phyloP scores from a whole-genome alignment of 208 protist species.

The Porcisia hertigi region DNA sequence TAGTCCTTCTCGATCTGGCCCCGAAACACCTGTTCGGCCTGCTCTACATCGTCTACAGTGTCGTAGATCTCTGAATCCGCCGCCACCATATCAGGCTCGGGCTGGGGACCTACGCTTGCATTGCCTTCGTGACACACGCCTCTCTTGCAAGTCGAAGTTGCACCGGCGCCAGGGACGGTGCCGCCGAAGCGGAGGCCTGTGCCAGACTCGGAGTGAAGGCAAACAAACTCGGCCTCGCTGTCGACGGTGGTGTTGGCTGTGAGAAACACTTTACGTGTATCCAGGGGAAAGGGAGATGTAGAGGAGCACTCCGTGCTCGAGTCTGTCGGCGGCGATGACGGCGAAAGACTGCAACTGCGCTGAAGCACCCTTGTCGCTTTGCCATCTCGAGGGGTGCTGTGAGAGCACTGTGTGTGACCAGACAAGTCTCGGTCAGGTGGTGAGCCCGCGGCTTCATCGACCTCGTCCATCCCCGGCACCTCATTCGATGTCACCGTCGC shows the following conservation, averaged over 20 bases:
- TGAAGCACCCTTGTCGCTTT: background rate
- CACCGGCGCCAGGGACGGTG: background rate
- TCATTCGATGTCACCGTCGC: background rate
- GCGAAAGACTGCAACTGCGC: background rate
- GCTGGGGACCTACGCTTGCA: background rate
- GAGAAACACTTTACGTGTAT: conserved; percentile 28
- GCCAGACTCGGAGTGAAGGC: background rate
- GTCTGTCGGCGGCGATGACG: background rate
- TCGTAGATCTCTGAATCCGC: conserved; percentile 60
- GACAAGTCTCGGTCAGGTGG: background rate
- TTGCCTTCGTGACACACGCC: background rate
- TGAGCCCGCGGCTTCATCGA: conserved; percentile 1
- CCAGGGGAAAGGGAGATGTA: background rate
- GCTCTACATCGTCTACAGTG: conserved; percentile 51
- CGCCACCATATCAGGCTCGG: conserved; percentile 16
- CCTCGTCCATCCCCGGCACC: background rate
- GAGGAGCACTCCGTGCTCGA: background rate
- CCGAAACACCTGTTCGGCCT: conserved; percentile 74
- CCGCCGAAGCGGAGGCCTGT: background rate
- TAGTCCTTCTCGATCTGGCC: conserved; percentile 84
- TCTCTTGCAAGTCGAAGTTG: background rate
- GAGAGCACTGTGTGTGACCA: background rate
- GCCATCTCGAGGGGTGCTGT: background rate
- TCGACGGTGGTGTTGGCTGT: background rate
- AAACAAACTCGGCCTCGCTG: conserved; percentile 5